phyloP scores from a whole-genome alignment of 1,284 basidiomycete genomes.

The Hypsizygus ulmarius region DNA sequence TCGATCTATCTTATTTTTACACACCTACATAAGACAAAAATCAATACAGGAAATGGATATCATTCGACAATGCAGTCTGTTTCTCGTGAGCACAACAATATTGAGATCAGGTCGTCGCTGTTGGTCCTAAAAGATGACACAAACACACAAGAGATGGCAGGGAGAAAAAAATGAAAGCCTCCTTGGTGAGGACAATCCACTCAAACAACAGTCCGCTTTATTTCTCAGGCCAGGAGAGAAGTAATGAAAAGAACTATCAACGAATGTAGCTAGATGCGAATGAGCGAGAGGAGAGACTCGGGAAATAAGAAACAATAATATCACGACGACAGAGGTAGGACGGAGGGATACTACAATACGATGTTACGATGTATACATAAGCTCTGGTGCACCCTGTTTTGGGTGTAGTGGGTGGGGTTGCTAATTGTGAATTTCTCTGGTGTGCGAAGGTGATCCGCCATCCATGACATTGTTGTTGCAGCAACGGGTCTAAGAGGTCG shows the following conservation, averaged over 20 bases:
- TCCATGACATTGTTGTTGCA: neutral
- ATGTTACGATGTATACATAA: conserved; percentile 23
- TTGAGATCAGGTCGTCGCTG: too few relatives aligned
- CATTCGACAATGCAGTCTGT: too few relatives aligned
- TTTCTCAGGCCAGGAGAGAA: conserved; percentile 5
- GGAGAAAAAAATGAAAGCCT: neutral
- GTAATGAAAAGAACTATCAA: conserved; percentile 1
- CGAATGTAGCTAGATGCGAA: conserved; percentile 4
- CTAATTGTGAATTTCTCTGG: too few relatives aligned
- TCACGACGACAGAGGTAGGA: conserved; percentile 11
- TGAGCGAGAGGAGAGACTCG: neutral
- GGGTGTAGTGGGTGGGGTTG: conserved; percentile 1
- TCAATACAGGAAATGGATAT: too few relatives aligned
- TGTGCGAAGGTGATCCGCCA: neutral
- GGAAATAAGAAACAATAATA: conserved; percentile 16
- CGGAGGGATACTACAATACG: conserved; percentile 21
- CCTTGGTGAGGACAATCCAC: conserved; percentile 2
- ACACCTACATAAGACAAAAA: too few relatives aligned
- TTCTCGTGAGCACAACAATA: too few relatives aligned
- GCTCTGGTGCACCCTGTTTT: conserved; percentile 3
- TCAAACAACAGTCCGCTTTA: conserved; percentile 4
- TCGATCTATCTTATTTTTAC: too few relatives aligned
- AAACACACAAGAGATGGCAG: neutral
- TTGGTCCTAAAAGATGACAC: neutral
- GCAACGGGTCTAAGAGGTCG: conserved; percentile 1